Evolutionary conservation across 345 rosid genomes (phyloP), one percentile per base, ranked within the genome.

Genomic region (Laguncularia racemosa): DNA sequence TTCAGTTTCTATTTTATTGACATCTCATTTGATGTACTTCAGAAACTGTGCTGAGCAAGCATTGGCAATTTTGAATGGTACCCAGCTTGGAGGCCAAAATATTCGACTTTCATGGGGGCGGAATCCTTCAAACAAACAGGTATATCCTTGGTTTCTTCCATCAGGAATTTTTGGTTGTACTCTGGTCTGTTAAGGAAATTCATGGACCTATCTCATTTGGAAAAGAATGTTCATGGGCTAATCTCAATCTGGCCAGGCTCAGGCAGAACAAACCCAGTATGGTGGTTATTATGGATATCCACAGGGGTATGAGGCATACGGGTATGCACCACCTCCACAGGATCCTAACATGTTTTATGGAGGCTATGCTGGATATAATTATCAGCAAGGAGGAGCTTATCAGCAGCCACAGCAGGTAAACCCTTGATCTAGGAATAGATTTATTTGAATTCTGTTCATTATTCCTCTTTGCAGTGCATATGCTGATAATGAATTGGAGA

Each of bases 101-200:
- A 69, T 93, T 59, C 74, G 99, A 38, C 96, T 93, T 49, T 93
- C 99, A 20, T 93, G 99, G 99, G 97, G 97, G 7, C 99, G 90
- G 44, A 93, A 92, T 66, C 91, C 96, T 14, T 79, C 95, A 20
- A 89, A 73, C 87, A 93, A 89, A 68, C 96, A 93, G 96, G 99
- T 93, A 60, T 63, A 2, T 33, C 2, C 10, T 23, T 23, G 5
- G 4, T 4, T 9, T 33, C 40, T 33, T 48, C 11, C 9, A 4
- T 33, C 40, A 33, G 40, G 40, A 33, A 33, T 33, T 33, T 33
- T 9, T 10, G 1, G 40, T 6, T 33, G 11, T 33, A 33, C 11
- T 7, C 51, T 19, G 16, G 16, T n/a, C 12, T 20, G 20, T 40
- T 18, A 15, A 26, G 16, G 26, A 38, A 17, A 23, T 51, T 14